Evolutionary conservation across 169 alveolate genomes (phyloP).

Genomic region (Cryptosporidium ubiquitum): DNA sequence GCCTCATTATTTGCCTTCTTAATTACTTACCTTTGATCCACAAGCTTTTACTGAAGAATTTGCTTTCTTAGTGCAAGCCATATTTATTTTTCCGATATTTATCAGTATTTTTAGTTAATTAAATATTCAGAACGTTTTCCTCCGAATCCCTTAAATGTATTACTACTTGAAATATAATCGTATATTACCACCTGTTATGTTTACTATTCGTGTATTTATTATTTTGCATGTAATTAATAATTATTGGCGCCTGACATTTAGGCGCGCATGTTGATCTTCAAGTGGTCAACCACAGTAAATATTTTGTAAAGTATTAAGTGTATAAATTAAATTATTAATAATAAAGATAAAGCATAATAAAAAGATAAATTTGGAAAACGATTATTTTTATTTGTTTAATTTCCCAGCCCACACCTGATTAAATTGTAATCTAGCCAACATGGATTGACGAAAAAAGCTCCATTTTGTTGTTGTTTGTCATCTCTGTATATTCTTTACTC

Average conservation of each 20-base stretch:
- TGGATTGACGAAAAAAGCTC: too few species aligned
- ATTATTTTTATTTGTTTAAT: too few species aligned
- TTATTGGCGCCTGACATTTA: neutral
- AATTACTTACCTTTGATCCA: constrained; percentile 14
- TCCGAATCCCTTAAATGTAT: neutral
- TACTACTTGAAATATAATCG: constrained; percentile 4
- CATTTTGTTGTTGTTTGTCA: neutral
- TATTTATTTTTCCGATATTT: neutral
- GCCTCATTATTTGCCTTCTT: neutral
- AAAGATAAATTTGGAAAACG: neutral
- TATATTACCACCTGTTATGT: constrained; percentile 2
- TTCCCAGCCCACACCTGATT: neutral
- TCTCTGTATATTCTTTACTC: too few species aligned
- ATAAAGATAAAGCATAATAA: neutral
- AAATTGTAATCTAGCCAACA: neutral
- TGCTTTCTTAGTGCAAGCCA: constrained; percentile 21
- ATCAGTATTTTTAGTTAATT: neutral
- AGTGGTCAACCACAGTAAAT: constrained; percentile 55
- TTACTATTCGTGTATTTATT: constrained; percentile 1
- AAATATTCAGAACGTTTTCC: neutral
- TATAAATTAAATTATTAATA: too few species aligned
- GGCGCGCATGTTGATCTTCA: constrained; percentile 62
- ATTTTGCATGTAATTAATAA: constrained; percentile 31
- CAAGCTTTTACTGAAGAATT: constrained; percentile 5
- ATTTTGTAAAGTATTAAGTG: neutral